Evolutionary conservation across 2,329 filamentous ascomycete genomes (phyloP).

Genomic region (Alternaria novae-zelandiae): DNA sequence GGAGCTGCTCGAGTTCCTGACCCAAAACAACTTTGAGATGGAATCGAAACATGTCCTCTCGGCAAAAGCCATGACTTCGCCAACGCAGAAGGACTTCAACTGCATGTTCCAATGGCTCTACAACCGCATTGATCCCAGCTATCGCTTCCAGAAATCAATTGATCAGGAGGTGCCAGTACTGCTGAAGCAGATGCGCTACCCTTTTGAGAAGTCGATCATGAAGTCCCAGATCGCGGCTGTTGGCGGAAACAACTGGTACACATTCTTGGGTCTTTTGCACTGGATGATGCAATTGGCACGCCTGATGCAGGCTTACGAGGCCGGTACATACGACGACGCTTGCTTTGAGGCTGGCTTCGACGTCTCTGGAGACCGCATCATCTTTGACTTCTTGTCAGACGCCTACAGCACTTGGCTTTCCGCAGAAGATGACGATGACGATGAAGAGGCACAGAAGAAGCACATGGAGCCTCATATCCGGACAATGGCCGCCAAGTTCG

Average conservation of each 20-base stretch:
- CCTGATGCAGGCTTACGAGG: slow-evolving; percentile 85
- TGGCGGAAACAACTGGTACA: slow-evolving; percentile 95
- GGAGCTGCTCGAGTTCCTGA: slow-evolving; percentile 89
- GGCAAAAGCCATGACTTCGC: slow-evolving; percentile 88
- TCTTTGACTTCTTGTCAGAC: slow-evolving; percentile 87
- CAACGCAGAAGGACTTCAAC: slow-evolving; percentile 98
- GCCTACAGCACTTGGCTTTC: slow-evolving; percentile 94
- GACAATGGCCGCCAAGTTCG: slow-evolving; percentile 86
- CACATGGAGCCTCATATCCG: slow-evolving; percentile 84
- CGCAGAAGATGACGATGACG: slow-evolving; percentile 76
- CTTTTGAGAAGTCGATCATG: slow-evolving; percentile 92
- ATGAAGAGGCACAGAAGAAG: slow-evolving; percentile 72
- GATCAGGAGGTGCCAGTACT: slow-evolving; percentile 94
- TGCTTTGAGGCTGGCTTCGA: slow-evolving; percentile 88
- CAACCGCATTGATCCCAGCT: slow-evolving; percentile 90
- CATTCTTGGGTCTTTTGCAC: slow-evolving; percentile 89
- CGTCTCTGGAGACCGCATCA: slow-evolving; percentile 87
- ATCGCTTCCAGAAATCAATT: slow-evolving; percentile 91
- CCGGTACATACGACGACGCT: slow-evolving; percentile 84
- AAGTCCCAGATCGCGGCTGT: slow-evolving; percentile 96
- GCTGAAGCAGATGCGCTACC: slow-evolving; percentile 91
- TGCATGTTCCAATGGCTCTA: slow-evolving; percentile 99
- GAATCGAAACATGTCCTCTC: slow-evolving; percentile 96
- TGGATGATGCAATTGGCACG: slow-evolving; percentile 99
- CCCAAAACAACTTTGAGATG: slow-evolving; percentile 94